Evolutionary conservation across 192 early-diverging fungal species (phyloP).

Genomic region (Chytriomyces sp.): DNA sequence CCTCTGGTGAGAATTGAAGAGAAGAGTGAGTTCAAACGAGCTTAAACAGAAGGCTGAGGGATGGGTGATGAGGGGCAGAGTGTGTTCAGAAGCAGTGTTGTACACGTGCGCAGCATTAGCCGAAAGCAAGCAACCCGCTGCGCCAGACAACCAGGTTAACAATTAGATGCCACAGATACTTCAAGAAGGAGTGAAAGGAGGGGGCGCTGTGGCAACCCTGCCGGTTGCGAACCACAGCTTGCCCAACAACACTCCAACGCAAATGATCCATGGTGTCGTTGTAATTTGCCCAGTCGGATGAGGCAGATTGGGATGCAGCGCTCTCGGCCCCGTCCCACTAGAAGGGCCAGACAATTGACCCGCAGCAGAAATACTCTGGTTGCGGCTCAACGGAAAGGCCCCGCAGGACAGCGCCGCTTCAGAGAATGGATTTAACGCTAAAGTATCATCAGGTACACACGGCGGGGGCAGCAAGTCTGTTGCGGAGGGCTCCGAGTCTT

Average conservation of each 20-base stretch:
- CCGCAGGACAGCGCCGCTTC: conserved; percentile 14
- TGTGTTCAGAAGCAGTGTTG: conserved; percentile 19
- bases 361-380: conserved; percentile 19
- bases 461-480: background rate
- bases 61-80: background rate
- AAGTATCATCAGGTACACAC: conserved; percentile 13
- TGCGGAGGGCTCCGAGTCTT: background rate
- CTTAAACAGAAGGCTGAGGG: background rate
- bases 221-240: background rate
- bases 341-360: background rate
- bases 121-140: background rate
- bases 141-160: background rate
- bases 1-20: background rate
- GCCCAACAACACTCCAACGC: background rate
- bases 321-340: background rate
- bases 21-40: background rate
- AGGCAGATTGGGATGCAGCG: background rate
- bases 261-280: background rate
- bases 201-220: background rate
- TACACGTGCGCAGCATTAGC: conserved; percentile 23
- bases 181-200: background rate
- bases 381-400: background rate
- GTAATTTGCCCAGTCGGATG: background rate
- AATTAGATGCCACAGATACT: background rate
- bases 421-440: conserved; percentile 23